Conservation (phyloP, 2,329 filamentous ascomycete genomes). For the Colletotrichum navitas region DNA sequence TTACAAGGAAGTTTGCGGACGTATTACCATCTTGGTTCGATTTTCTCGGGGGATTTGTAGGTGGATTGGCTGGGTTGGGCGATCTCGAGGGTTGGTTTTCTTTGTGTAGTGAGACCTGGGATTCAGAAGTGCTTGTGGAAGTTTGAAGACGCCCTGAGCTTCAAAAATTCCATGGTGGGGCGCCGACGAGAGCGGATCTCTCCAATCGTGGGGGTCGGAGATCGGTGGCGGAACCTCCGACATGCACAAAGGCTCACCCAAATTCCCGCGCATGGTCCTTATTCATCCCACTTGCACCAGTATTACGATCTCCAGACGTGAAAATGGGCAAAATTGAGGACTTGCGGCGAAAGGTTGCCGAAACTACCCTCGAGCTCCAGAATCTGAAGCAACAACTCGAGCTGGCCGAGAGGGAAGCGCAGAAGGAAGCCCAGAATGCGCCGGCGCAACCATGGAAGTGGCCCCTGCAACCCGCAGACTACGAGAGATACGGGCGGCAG, state of each 20-base stretch:
- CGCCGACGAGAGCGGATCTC: not conserved
- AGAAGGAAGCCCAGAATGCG: constrained; percentile 29
- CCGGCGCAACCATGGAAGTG: constrained; percentile 62
- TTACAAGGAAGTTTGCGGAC: fast-evolving
- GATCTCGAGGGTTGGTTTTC: not conserved
- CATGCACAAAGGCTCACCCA: not conserved
- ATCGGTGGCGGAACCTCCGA: constrained; percentile 34
- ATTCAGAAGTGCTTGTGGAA: not conserved
- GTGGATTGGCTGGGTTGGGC: not conserved
- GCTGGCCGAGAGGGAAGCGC: constrained; percentile 51
- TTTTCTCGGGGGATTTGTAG: not conserved
- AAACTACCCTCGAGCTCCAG: constrained; percentile 62
- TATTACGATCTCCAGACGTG: not conserved
- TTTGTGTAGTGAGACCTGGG: not conserved
- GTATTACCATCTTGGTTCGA: constrained; percentile 23
- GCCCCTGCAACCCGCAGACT: constrained; percentile 80
- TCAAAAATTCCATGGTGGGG: constrained; percentile 39
- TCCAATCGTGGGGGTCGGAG: constrained; percentile 27
- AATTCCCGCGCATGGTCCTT: not conserved
- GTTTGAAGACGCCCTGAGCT: constrained; percentile 19
- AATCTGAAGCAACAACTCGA: constrained; percentile 60
- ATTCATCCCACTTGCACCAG: constrained; percentile 15
- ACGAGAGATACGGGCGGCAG: constrained; percentile 89
- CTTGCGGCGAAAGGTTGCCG: constrained; percentile 62
- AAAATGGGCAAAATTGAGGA: constrained; percentile 56